Evolutionary conservation across 1,284 basidiomycete genomes (phyloP).

Genomic region (Malassezia vespertilionis): DNA sequence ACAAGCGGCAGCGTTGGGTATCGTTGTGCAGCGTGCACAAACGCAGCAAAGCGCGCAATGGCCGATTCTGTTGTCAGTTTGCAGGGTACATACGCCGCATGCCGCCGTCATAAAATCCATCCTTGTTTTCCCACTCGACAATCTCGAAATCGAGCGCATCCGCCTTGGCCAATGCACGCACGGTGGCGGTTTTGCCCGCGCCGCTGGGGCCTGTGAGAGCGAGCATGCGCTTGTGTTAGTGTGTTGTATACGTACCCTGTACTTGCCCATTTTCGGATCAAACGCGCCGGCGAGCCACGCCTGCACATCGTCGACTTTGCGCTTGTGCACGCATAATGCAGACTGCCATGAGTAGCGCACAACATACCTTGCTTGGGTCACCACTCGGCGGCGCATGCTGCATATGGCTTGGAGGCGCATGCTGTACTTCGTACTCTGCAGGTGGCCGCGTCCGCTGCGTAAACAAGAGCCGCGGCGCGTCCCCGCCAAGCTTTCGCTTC

Average conservation of each 20-base stretch:
- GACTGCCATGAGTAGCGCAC: not conserved
- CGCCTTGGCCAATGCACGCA: constrained; percentile 58
- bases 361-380: too few relatives aligned
- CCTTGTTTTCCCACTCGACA: constrained; percentile 68
- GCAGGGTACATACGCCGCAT: not conserved
- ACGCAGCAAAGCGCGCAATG: constrained; percentile 29
- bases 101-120: not conserved
- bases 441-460: too few relatives aligned
- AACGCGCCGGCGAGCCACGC: constrained; percentile 76
- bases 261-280: constrained; percentile 60
- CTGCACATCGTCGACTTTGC: constrained; percentile 72
- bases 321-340: constrained; percentile 69
- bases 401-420: too few relatives aligned
- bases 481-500: too few relatives aligned
- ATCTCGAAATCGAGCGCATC: constrained; percentile 67
- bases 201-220: constrained; percentile 80
- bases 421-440: too few relatives aligned
- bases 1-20: constrained; percentile 23
- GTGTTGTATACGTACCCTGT: constrained; percentile 50
- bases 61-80: constrained; percentile 13
- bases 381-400: too few relatives aligned
- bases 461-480: too few relatives aligned
- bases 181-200: constrained; percentile 74
- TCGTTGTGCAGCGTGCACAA: constrained; percentile 23
- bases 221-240: constrained; percentile 55